These are phyloP conservation scores for Thoreauomyces humboldtii DNA, from an alignment of 192 early-diverging fungal species.

Conservation along the genomic window DNA sequence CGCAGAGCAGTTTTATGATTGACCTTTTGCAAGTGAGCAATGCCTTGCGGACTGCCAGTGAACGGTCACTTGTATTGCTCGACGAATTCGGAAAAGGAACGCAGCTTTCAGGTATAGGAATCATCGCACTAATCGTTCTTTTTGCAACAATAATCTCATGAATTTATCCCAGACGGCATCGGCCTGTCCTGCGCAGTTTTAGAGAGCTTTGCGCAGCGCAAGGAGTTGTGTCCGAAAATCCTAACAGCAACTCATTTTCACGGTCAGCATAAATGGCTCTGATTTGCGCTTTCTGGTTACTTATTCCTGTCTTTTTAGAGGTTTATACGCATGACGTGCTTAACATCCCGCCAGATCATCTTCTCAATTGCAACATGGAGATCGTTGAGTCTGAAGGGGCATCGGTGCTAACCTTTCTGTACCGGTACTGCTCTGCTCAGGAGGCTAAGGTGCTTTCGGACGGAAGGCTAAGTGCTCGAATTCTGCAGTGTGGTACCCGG, in stretches of 20 bases:
- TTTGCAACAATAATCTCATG: background rate
- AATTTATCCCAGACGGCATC: slow-evolving; percentile 60
- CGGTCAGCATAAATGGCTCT: slow-evolving; percentile 38
- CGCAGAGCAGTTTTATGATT: slow-evolving; percentile 70
- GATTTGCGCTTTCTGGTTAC: background rate
- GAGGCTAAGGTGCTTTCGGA: background rate
- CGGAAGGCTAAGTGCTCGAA: background rate
- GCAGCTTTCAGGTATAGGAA: slow-evolving; percentile 40
- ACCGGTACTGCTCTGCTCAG: slow-evolving; percentile 39
- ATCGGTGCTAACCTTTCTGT: slow-evolving; percentile 60
- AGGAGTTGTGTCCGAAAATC: slow-evolving; percentile 58
- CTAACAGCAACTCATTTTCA: slow-evolving; percentile 89
- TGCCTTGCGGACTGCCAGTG: slow-evolving; percentile 51
- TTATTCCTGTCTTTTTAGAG: slow-evolving; percentile 32
- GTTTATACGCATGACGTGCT: slow-evolving; percentile 50
- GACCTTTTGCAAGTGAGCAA: slow-evolving; percentile 65
- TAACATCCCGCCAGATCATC: slow-evolving; percentile 35
- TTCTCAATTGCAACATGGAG: slow-evolving; percentile 56
- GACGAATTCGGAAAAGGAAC: slow-evolving; percentile 90
- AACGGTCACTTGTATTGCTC: slow-evolving; percentile 59
- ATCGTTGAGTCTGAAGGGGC: slow-evolving; percentile 33
- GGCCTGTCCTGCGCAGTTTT: slow-evolving; percentile 74
- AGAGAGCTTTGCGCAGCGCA: slow-evolving; percentile 50
- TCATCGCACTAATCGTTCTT: background rate
- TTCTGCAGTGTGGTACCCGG: slow-evolving; percentile 37